Conservation (phyloP, 208 protist genomes). For the Tritrichomonas musculus region DNA sequence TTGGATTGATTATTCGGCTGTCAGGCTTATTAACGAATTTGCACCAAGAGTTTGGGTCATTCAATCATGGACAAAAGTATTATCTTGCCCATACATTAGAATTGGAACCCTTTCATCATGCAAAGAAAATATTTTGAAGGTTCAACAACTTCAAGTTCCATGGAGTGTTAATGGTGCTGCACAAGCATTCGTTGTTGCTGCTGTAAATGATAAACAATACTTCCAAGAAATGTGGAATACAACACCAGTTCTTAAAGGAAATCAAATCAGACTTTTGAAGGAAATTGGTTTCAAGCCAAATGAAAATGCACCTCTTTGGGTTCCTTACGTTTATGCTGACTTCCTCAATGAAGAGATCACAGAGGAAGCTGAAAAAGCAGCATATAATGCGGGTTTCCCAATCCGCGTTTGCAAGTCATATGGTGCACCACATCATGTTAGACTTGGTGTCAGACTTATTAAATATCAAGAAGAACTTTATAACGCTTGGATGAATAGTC, state of each 20-base stretch:
- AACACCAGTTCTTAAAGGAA: not conserved
- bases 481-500: no score
- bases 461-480: no score
- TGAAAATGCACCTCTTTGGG: not conserved
- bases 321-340: slow-evolving; percentile 7
- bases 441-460: not conserved
- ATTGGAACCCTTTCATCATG: not conserved
- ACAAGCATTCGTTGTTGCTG: not conserved
- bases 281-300: not conserved
- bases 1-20: not conserved
- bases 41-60: not conserved
- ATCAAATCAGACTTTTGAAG: not conserved
- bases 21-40: not conserved
- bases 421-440: not conserved
- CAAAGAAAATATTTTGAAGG: not conserved
- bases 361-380: not conserved
- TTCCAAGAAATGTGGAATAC: slow-evolving; percentile 22
- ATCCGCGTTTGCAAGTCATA: not conserved
- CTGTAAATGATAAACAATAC: not conserved
- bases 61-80: not conserved
- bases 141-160: not conserved
- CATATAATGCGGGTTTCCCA: not conserved
- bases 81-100: not conserved
- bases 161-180: slow-evolving; percentile 11
- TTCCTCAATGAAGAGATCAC: not conserved